phyloP scores from a whole-genome alignment of 306 rosid genomes.

The Lathyrus aphaca region DNA sequence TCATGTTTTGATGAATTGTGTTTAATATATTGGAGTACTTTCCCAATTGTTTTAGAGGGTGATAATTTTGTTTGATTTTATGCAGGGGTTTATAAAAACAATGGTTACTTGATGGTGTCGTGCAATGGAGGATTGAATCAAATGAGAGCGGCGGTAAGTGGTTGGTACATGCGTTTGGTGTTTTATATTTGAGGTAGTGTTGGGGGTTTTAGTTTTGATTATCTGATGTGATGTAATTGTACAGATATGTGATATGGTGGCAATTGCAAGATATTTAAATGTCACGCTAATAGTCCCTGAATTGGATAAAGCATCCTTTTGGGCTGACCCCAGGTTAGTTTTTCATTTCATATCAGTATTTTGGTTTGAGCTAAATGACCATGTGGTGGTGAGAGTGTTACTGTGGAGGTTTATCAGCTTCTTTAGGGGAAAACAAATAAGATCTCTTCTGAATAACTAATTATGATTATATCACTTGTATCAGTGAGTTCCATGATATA shows the following conservation, averaged over 20 bases:
- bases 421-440: background rate
- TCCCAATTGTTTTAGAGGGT: background rate
- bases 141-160: constrained; percentile 97
- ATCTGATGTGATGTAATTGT: constrained; percentile 12
- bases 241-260: constrained; percentile 98
- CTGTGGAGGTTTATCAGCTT: constrained; percentile 2
- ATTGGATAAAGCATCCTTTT: constrained; percentile 86
- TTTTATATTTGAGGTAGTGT: constrained; percentile 7
- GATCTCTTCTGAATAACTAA: constrained; percentile 17
- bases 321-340: constrained; percentile 94
- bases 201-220: constrained; percentile 23
- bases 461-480: constrained; percentile 23
- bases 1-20: background rate
- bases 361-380: constrained; percentile 13
- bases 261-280: constrained; percentile 86
- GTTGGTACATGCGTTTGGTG: constrained; percentile 8
- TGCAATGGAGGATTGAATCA: constrained; percentile 96
- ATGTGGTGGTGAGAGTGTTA: constrained; percentile 5
- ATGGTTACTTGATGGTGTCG: constrained; percentile 90
- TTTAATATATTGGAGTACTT: background rate
- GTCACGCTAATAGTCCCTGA: constrained; percentile 96
- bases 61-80: constrained; percentile 38
- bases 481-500: constrained; percentile 92
- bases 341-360: constrained; percentile 19
- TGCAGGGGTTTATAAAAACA: constrained; percentile 84